Percentiles rank a stretch among this genome's conserved stretches.
Evolutionary conservation across 495 filamentous ascomycete genomes (phyloP).

Genomic region (Podospora pseudoanserina): DNA sequence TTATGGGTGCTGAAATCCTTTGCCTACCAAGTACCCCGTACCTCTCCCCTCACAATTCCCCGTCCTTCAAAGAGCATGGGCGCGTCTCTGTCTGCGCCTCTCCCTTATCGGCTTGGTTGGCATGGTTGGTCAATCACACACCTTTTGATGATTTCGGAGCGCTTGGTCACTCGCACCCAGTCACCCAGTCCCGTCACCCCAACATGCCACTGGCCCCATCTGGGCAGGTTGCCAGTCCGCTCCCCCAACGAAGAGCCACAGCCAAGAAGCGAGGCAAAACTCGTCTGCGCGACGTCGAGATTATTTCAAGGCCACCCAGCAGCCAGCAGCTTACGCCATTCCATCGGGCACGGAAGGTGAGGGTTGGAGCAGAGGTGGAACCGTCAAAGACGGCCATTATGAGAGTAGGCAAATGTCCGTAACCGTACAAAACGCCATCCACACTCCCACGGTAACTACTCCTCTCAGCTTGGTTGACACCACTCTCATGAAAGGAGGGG

Average conservation of each 20-base stretch:
- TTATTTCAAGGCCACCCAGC: neutral
- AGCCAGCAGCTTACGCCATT: neutral
- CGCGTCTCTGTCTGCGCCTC: constrained; percentile 16
- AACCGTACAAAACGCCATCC: neutral
- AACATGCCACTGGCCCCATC: constrained; percentile 12
- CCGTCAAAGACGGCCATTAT: neutral
- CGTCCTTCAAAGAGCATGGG: constrained; percentile 6
- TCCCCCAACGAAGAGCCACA: neutral
- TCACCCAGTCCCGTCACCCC: too few relatives aligned
- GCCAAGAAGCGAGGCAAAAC: constrained; percentile 10
- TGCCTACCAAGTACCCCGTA: constrained; percentile 21
- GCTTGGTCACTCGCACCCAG: neutral
- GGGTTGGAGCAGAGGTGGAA: neutral
- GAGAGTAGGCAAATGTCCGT: neutral
- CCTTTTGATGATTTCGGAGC: constrained; percentile 8
- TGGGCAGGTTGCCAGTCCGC: constrained; percentile 1
- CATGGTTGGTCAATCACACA: constrained; percentile 15
- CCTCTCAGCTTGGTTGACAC: neutral
- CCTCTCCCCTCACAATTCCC: neutral
- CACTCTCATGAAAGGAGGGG: neutral
- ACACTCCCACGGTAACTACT: neutral
- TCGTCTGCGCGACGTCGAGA: constrained; percentile 1
- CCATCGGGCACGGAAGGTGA: neutral
- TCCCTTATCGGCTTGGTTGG: constrained; percentile 14
- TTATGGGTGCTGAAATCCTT: neutral